These are phyloP conservation scores for Piedraia hortae DNA, from an alignment of 2,329 filamentous ascomycete genomes.

Conservation along the genomic window DNA sequence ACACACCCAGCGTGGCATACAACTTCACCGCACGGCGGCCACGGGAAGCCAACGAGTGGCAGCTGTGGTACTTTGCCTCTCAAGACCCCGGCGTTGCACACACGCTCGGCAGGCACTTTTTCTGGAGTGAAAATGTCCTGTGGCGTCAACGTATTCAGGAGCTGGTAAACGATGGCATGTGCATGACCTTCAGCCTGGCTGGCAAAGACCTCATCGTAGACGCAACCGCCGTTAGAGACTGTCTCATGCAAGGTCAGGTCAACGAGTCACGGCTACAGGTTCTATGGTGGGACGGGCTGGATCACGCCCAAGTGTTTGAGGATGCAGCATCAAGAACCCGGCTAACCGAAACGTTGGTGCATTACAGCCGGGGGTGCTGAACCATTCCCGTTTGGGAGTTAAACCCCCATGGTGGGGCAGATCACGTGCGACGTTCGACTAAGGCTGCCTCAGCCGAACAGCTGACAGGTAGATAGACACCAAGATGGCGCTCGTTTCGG, in stretches of 20 bases:
- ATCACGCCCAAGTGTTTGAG: slow-evolving; percentile 37
- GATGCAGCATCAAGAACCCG: no score
- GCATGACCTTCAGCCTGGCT: slow-evolving; percentile 30
- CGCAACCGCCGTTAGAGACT: slow-evolving; percentile 27
- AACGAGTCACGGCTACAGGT: slow-evolving; percentile 20
- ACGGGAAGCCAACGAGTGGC: slow-evolving; percentile 35
- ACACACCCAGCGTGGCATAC: slow-evolving; percentile 41
- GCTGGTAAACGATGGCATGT: slow-evolving; percentile 9
- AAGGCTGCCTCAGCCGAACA: no score
- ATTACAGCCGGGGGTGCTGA: no score
- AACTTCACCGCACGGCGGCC: slow-evolving; percentile 30
- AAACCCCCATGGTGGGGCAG: no score
- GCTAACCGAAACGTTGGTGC: no score
- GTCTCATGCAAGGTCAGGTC: slow-evolving; percentile 20
- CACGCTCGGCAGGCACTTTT: slow-evolving; percentile 37
- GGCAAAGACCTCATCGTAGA: slow-evolving; percentile 38
- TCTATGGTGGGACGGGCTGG: slow-evolving; percentile 30
- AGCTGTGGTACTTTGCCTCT: slow-evolving; percentile 42
- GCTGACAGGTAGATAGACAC: not conserved
- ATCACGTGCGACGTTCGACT: no score
- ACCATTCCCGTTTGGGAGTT: no score
- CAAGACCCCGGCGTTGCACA: slow-evolving; percentile 36
- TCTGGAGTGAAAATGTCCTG: slow-evolving; percentile 42
- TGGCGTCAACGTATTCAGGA: slow-evolving; percentile 37
- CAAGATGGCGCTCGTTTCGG: slow-evolving; percentile 6